These are phyloP conservation scores for Phaffomyces thermotolerans DNA, from an alignment of 805 yeast species.

Conservation along the genomic window DNA sequence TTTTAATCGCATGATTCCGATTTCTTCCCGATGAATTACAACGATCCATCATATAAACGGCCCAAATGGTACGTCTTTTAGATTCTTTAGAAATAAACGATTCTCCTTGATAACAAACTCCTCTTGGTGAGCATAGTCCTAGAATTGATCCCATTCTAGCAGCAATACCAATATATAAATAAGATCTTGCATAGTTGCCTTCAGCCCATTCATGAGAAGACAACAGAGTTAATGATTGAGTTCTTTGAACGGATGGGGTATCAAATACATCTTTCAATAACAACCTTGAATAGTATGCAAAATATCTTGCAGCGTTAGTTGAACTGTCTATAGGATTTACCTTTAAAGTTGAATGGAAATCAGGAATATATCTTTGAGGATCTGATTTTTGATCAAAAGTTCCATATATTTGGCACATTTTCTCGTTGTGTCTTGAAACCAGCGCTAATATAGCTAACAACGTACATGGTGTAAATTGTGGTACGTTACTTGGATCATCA, in stretches of 20 bases:
- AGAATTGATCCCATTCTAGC: slow-evolving; percentile 33
- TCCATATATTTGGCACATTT: slow-evolving; percentile 27
- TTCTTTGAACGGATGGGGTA: slow-evolving; percentile 31
- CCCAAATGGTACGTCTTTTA: slow-evolving; percentile 33
- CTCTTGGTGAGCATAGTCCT: slow-evolving; percentile 24
- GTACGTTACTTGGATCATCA: slow-evolving; percentile 12
- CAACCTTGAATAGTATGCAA: slow-evolving; percentile 33
- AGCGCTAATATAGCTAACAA: slow-evolving; percentile 31
- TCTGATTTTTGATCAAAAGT: slow-evolving; percentile 23
- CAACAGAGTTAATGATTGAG: slow-evolving; percentile 30
- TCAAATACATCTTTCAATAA: slow-evolving; percentile 29
- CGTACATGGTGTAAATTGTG: slow-evolving; percentile 12
- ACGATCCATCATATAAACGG: slow-evolving; percentile 36
- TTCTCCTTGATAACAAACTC: slow-evolving; percentile 15
- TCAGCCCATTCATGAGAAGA: slow-evolving; percentile 38
- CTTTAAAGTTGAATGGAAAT: slow-evolving; percentile 1
- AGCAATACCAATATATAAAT: slow-evolving; percentile 34
- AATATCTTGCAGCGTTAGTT: slow-evolving; percentile 30
- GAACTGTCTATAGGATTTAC: slow-evolving; percentile 12
- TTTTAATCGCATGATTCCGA: slow-evolving; percentile 27
- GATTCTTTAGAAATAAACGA: slow-evolving; percentile 25
- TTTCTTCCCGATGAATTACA: slow-evolving; percentile 32
- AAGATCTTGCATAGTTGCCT: slow-evolving; percentile 30
- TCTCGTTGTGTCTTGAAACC: slow-evolving; percentile 29
- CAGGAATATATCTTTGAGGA: slow-evolving; percentile 26